Base-by-base conservation (phyloP, 352 stramenopile species). In the Pythium brachiatum region DNA sequence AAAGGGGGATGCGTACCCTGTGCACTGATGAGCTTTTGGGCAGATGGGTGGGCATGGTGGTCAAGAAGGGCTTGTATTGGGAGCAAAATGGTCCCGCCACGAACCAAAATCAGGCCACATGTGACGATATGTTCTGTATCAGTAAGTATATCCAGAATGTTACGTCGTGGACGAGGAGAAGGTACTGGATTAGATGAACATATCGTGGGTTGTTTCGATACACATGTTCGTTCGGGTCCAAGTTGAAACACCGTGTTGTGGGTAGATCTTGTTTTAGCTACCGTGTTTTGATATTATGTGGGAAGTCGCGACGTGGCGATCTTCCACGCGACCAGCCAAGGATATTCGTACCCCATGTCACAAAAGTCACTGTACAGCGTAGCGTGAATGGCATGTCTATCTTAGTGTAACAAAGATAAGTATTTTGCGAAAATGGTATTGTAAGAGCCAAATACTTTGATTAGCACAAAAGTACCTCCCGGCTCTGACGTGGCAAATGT, bases 41-140 rank as follows among this genome's bases (percentile, higher is more conserved):
- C 60, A 67, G 54, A 68, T 68, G 61, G 54, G 46, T 63, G 61
- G 61, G 53, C 60, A 53, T 60, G 52, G 51, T 50, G 59, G 59
- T 54, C 48, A 65, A 39, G 20, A 11, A 18, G 32, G 61, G n/a
- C 60, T 26, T 59, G 32, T 63, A 63, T 43, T 67, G 18, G 50
- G 53, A 60, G 39, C 29, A 15, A 25, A 34, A 20, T 47, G 38
- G 48, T 58, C 51, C 59, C 50, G n/a, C 34, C 2, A 23, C 27
- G 2, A 2, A 20, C 34, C n/a, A 59, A 59, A 48, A 59, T 59
- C 53, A 59, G 53, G 53, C 53, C 31, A 39, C 25, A 23, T 36
- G 34, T 26, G 29, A 27, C 26, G 7, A n/a, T 7, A 56, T 43
- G 25, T 12, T 8, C 16, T 61, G 43, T 46, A 1, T 47, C 2